These are phyloP conservation scores for Phytopythium litorale DNA, from an alignment of 352 stramenopile genomes.

Conservation along the genomic window DNA sequence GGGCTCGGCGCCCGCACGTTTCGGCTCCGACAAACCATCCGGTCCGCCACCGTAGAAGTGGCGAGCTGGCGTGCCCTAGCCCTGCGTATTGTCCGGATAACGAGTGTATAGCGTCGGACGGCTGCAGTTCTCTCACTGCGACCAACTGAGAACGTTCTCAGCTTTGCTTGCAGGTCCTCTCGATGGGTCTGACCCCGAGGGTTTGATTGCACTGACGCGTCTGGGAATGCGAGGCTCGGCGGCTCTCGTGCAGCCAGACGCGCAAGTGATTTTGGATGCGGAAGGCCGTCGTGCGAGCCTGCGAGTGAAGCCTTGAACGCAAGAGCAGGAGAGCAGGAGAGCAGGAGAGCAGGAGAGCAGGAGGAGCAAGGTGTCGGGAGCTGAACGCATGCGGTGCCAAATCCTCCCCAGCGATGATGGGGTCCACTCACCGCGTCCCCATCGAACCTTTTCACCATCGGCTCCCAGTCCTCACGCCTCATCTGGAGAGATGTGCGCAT, in stretches of 20 bases:
- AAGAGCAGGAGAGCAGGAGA: neutral
- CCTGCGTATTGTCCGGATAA: neutral
- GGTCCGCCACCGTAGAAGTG: neutral
- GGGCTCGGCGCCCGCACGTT: slow-evolving; percentile 1
- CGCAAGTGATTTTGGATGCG: too few species aligned
- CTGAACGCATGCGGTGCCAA: neutral
- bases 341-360: neutral
- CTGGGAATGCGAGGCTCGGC: too few species aligned
- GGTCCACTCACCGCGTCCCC: neutral
- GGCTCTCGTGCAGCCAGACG: too few species aligned
- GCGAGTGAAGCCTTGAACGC: too few species aligned
- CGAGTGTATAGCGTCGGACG: neutral
- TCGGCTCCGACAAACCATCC: slow-evolving; percentile 5
- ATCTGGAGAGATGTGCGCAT: neutral
- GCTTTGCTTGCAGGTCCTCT: neutral
- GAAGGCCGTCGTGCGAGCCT: too few species aligned
- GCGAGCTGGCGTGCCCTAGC: neutral
- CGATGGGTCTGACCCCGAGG: too few species aligned
- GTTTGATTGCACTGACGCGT: too few species aligned
- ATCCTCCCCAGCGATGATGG: neutral
- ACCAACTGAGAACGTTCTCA: too few species aligned
- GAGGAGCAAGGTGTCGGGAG: neutral
- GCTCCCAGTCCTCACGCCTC: neutral
- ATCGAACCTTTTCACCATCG: slow-evolving; percentile 1
- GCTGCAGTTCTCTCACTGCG: neutral